Conservation (phyloP, 805 yeast species). For the Hanseniaspora occidentalis region DNA sequence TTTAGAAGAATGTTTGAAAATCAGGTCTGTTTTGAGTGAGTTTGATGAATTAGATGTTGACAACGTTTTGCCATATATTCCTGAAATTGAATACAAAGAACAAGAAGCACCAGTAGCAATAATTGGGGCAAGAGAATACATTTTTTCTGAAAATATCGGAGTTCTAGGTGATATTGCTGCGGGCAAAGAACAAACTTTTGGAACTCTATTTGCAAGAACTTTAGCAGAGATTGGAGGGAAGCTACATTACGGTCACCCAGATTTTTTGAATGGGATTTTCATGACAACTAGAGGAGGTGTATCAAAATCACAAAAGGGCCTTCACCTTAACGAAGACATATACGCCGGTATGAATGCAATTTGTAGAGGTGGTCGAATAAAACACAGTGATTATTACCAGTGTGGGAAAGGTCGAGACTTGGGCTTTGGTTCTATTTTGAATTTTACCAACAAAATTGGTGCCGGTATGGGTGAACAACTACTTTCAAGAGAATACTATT, state of each 20-base stretch:
- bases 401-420: slow-evolving; percentile 96
- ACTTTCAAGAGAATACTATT: slow-evolving; percentile 82
- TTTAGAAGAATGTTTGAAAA: slow-evolving; percentile 85
- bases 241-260: slow-evolving; percentile 94
- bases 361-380: slow-evolving; percentile 83
- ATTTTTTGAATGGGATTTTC: slow-evolving; percentile 76
- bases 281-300: slow-evolving; percentile 96
- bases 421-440: slow-evolving; percentile 84
- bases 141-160: slow-evolving; percentile 87
- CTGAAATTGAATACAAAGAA: slow-evolving; percentile 37
- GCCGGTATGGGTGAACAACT: slow-evolving; percentile 98
- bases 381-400: slow-evolving; percentile 91
- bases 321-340: slow-evolving; percentile 89
- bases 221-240: slow-evolving; percentile 91
- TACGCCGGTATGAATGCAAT: slow-evolving; percentile 91
- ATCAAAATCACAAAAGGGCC: slow-evolving; percentile 87
- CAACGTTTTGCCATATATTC: slow-evolving; percentile 41
- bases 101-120: slow-evolving; percentile 62
- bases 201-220: slow-evolving; percentile 88
- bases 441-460: slow-evolving; percentile 91
- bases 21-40: slow-evolving; percentile 77
- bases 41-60: slow-evolving; percentile 67
- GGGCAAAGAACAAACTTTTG: slow-evolving; percentile 94
- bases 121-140: slow-evolving; percentile 89
- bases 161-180: slow-evolving; percentile 94